phyloP scores from a whole-genome alignment of 2,329 filamentous ascomycete species.

The Neodidymelliopsis sp. region DNA sequence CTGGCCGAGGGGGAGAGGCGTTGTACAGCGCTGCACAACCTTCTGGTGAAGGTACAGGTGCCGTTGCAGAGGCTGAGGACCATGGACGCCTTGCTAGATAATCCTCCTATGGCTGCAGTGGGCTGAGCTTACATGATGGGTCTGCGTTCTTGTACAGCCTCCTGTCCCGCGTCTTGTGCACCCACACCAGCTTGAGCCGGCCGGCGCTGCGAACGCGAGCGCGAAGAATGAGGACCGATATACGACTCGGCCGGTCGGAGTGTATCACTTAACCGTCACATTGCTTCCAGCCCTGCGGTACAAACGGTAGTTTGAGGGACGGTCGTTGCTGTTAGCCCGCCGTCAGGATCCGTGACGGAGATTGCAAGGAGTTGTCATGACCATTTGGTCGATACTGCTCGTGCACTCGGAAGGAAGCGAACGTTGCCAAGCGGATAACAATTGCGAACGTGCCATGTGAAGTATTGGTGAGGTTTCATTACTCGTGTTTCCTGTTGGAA shows the following conservation, averaged over 20 bases:
- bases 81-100: conserved; percentile 1
- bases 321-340: conserved; percentile 11
- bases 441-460: conserved; percentile 9
- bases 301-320: conserved; percentile 5
- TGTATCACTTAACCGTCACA: conserved; percentile 1
- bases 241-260: conserved; percentile 2
- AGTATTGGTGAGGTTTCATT: conserved; percentile 21
- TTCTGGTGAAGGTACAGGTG: not conserved
- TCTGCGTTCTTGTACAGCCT: conserved; percentile 20
- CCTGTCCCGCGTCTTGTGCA: conserved; percentile 13
- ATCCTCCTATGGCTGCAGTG: not conserved
- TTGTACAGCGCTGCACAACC: conserved; percentile 1
- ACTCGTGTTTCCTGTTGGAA: conserved; percentile 14
- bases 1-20: not conserved
- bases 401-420: conserved; percentile 19
- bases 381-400: conserved; percentile 7
- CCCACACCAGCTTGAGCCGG: conserved; percentile 13
- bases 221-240: conserved; percentile 12
- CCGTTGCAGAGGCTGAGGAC: conserved; percentile 3
- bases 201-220: conserved; percentile 8
- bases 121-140: conserved; percentile 7
- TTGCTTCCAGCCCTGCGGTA: conserved; percentile 8
- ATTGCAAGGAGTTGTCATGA: conserved; percentile 16
- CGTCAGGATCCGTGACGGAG: conserved; percentile 17
- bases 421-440: conserved; percentile 14